A percentile compares a stretch with the other conserved stretches of the same genome.
Evolutionary conservation across 2,329 filamentous ascomycete genomes (phyloP).

Genomic region (Metarhizium sp.): DNA sequence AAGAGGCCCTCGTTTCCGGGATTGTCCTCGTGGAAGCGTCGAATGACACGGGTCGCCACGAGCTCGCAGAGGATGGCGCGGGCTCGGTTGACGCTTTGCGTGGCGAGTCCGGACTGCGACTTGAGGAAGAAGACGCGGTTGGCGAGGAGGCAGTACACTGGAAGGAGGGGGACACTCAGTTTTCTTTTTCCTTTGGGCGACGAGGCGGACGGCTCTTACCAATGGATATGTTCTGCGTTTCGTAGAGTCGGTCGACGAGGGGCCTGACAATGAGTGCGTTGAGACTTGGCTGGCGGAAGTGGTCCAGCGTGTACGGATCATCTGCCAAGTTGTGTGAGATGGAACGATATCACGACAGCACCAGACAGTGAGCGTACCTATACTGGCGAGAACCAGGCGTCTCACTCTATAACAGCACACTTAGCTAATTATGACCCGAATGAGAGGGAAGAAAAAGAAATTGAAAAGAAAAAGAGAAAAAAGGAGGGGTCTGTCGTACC

Average conservation of each 20-base stretch:
- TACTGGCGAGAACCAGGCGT: conserved; percentile 11
- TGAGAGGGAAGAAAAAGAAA: background rate
- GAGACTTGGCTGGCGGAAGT: conserved; percentile 58
- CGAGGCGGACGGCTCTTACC: conserved; percentile 23
- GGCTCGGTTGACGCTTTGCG: conserved; percentile 61
- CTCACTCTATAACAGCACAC: background rate
- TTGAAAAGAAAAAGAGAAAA: no score
- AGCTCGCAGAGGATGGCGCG: conserved; percentile 61
- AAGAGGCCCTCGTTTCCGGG: conserved; percentile 53
- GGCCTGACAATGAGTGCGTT: conserved; percentile 58
- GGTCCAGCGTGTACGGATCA: conserved; percentile 42
- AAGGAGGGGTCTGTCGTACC: background rate
- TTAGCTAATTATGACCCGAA: background rate
- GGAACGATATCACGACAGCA: background rate
- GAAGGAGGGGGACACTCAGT: background rate
- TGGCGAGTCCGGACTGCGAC: conserved; percentile 55
- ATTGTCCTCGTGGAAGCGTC: conserved; percentile 60
- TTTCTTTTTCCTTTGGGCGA: background rate
- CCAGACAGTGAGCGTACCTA: conserved; percentile 6
- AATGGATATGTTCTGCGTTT: conserved; percentile 54
- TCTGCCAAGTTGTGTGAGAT: conserved; percentile 16
- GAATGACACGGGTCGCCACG: conserved; percentile 55
- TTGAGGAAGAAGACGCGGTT: conserved; percentile 62
- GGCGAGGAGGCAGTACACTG: conserved; percentile 62
- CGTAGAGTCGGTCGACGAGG: conserved; percentile 59